These are phyloP conservation scores for Metschnikowia peoriensis DNA, from an alignment of 805 yeast genomes.

Conservation along the genomic window DNA sequence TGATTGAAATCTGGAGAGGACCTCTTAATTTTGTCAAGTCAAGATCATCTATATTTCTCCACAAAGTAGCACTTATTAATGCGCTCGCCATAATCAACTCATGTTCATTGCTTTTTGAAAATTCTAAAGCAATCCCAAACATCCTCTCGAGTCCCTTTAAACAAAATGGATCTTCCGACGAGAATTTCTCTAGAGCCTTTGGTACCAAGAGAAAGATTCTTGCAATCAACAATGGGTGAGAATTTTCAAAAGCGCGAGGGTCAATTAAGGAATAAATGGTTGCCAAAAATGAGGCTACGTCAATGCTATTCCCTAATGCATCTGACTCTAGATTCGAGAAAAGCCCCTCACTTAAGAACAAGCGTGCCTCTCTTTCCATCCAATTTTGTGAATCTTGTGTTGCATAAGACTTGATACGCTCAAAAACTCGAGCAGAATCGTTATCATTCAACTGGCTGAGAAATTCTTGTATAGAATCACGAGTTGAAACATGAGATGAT, in stretches of 20 bases:
- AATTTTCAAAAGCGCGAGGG: neutral
- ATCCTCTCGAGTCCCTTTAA: constrained; percentile 21
- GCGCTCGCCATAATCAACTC: constrained; percentile 30
- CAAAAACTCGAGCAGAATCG: constrained; percentile 31
- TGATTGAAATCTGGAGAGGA: constrained; percentile 32
- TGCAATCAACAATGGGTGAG: constrained; percentile 41
- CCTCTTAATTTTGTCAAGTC: constrained; percentile 17
- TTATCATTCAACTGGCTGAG: constrained; percentile 46
- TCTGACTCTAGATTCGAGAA: constrained; percentile 41
- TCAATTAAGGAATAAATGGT: constrained; percentile 2
- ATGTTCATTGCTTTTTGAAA: neutral
- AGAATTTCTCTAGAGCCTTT: constrained; percentile 53
- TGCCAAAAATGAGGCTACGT: constrained; percentile 13
- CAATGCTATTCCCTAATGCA: constrained; percentile 15
- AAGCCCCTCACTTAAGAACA: constrained; percentile 40
- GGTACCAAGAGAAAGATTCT: constrained; percentile 56
- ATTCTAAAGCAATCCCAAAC: neutral
- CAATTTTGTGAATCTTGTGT: constrained; percentile 17
- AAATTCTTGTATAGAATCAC: constrained; percentile 62
- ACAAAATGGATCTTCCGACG: constrained; percentile 33
- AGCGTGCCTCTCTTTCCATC: constrained; percentile 39
- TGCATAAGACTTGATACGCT: neutral
- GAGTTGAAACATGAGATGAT: constrained; percentile 44
- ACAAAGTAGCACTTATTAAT: constrained; percentile 55
- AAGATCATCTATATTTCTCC: constrained; percentile 25